phyloP scores from a whole-genome alignment of 164 flowering plant species.

The Vitis amurensis region DNA sequence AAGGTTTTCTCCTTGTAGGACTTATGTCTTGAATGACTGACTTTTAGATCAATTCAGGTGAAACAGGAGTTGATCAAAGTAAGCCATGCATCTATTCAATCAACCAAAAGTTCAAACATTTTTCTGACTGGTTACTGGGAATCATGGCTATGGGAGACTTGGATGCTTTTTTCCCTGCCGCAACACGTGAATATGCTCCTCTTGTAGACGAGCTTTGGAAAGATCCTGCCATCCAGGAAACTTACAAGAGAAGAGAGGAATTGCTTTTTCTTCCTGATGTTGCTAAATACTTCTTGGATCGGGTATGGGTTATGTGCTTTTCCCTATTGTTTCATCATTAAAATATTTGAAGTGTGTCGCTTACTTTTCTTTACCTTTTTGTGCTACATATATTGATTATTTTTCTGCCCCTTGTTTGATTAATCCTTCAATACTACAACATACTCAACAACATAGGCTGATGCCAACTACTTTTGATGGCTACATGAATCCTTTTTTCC shows the following conservation, averaged over 20 bases:
- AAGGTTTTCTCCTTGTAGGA: no score
- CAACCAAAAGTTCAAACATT: slow-evolving; percentile 86
- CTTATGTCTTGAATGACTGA: neutral
- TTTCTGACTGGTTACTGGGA: slow-evolving; percentile 97
- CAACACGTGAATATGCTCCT: slow-evolving; percentile 99
- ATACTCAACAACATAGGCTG: no score
- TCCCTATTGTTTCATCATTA: no score
- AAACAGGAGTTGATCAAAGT: slow-evolving; percentile 14
- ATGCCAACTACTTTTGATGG: no score
- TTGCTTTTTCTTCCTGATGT: slow-evolving; percentile 95
- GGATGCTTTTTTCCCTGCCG: slow-evolving; percentile 97
- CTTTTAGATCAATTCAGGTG: slow-evolving; percentile 23
- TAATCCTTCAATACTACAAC: no score
- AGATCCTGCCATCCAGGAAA: slow-evolving; percentile 91
- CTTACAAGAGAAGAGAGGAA: slow-evolving; percentile 79
- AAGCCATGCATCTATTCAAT: slow-evolving; percentile 67
- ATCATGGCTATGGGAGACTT: slow-evolving; percentile 97
- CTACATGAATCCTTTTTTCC: no score
- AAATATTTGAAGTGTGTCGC: no score
- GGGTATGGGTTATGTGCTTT: slow-evolving; percentile 47
- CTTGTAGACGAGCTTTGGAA: slow-evolving; percentile 96
- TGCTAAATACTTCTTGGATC: slow-evolving; percentile 85
- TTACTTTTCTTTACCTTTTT: no score
- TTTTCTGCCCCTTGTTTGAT: no score
- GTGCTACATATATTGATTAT: no score